phyloP scores from a whole-genome alignment of 2,329 filamentous ascomycete genomes.

The Stromatinia cepivora region DNA sequence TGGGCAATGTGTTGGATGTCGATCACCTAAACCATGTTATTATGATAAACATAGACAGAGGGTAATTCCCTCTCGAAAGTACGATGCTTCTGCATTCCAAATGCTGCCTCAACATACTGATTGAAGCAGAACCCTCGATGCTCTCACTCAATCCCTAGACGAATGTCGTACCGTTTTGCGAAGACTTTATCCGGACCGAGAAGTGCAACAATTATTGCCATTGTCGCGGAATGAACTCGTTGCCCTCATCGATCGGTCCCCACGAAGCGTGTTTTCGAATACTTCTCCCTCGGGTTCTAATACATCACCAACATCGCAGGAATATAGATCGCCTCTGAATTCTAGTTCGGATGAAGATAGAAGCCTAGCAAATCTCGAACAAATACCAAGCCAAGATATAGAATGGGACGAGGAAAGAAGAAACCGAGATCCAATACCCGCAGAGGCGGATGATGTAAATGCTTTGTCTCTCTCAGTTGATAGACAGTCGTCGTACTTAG shows the following conservation, averaged over 20 bases:
- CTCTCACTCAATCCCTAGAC: slow-evolving; percentile 63
- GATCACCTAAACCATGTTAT: slow-evolving; percentile 74
- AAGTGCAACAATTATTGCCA: slow-evolving; percentile 52
- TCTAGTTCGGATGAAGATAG: slow-evolving; percentile 51
- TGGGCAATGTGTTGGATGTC: slow-evolving; percentile 78
- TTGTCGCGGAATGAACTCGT: slow-evolving; percentile 62
- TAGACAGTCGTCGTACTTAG: slow-evolving; percentile 66
- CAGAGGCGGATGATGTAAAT: slow-evolving; percentile 70
- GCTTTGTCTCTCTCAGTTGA: slow-evolving; percentile 61
- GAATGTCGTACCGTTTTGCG: slow-evolving; percentile 64
- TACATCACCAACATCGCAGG: slow-evolving; percentile 51
- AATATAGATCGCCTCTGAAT: slow-evolving; percentile 51
- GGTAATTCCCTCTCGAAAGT: slow-evolving; percentile 77
- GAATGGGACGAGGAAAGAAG: slow-evolving; percentile 67
- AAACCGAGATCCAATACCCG: slow-evolving; percentile 56
- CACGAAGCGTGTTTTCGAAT: slow-evolving; percentile 41
- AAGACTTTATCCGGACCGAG: slow-evolving; percentile 60
- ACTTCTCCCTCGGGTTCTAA: slow-evolving; percentile 56
- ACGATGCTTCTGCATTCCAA: slow-evolving; percentile 38
- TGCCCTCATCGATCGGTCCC: slow-evolving; percentile 53
- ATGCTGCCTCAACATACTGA: slow-evolving; percentile 31
- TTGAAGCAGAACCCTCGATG: slow-evolving; percentile 54
- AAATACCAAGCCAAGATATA: slow-evolving; percentile 63
- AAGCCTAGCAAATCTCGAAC: slow-evolving; percentile 58
- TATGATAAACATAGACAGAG: slow-evolving; percentile 80